Evolutionary conservation across 257 asterid genomes (phyloP).

Genomic region (Ilex asprella): DNA sequence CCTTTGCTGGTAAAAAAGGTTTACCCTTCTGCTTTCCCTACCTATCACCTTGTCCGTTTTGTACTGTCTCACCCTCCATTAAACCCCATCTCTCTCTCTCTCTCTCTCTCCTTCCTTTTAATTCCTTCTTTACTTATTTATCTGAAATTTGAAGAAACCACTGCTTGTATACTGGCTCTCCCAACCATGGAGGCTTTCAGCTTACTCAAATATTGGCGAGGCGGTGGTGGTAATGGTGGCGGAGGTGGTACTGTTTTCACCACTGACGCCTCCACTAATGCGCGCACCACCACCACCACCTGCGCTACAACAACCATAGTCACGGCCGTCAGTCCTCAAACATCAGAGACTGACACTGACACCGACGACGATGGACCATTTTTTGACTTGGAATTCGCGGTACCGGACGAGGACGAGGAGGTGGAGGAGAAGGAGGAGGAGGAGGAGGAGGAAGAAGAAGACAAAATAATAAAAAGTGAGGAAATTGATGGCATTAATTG

Average conservation of each 20-base stretch:
- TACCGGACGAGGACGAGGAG: slow-evolving; percentile 10
- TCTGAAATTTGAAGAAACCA: background rate
- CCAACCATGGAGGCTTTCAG: slow-evolving; percentile 44
- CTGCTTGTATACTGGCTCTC: slow-evolving; percentile 28
- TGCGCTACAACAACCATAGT: background rate
- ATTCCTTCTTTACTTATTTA: background rate
- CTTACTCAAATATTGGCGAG: slow-evolving; percentile 39
- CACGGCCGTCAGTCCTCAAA: slow-evolving; percentile 12
- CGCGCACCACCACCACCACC: background rate
- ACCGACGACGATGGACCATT: slow-evolving; percentile 27
- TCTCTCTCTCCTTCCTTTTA: background rate
- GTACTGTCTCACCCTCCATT: no score
- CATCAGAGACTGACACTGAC: slow-evolving; percentile 18
- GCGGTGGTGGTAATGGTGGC: slow-evolving; percentile 17
- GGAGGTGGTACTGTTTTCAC: background rate
- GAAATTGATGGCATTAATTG: background rate
- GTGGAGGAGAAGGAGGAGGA: no score
- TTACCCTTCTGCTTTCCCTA: no score
- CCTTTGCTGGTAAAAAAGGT: no score
- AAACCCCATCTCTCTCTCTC: background rate
- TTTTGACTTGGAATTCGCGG: slow-evolving; percentile 35
- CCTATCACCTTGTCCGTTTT: no score
- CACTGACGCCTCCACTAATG: background rate
- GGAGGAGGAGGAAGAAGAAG: background rate
- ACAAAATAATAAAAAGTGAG: background rate